These are phyloP conservation scores for Echeveria elegans DNA, from an alignment of 164 flowering plant species.

Conservation along the genomic window DNA sequence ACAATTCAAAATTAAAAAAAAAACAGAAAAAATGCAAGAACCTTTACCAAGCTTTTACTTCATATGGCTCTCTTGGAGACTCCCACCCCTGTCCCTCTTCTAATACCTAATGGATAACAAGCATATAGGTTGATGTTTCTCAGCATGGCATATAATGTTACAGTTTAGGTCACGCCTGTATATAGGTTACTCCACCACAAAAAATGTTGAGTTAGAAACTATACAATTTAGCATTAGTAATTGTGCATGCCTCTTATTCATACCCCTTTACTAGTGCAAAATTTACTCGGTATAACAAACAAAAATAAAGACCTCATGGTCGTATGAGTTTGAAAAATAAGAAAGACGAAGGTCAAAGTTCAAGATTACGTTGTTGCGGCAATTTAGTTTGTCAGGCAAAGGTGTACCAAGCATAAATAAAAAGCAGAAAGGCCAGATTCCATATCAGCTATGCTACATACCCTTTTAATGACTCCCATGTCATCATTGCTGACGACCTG, in stretches of 20 bases:
- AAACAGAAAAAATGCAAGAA: not conserved
- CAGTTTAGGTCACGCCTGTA: not conserved
- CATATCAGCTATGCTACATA: constrained; percentile 14
- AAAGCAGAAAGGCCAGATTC: not conserved
- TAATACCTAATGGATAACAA: constrained; percentile 34
- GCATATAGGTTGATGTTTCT: not conserved
- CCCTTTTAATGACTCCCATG: constrained; percentile 85
- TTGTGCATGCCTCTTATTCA: not conserved
- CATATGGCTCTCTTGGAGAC: constrained; percentile 92
- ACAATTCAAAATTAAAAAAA: not conserved
- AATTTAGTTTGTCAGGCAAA: not conserved
- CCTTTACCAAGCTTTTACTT: constrained; percentile 75
- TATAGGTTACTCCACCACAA: not conserved
- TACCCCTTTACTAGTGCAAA: not conserved
- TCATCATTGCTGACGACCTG: constrained; percentile 70
- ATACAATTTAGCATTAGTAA: not conserved
- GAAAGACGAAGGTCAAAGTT: not conserved
- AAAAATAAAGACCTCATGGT: not conserved
- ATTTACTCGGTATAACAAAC: not conserved
- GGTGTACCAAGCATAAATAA: not conserved
- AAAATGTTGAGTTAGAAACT: not conserved
- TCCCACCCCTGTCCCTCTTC: constrained; percentile 95
- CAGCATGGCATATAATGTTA: not conserved
- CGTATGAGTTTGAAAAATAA: not conserved
- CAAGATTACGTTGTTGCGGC: not conserved